Evolutionary conservation across 1,139 yeast genomes (phyloP).

Genomic region (Diutina scorzettiae): DNA sequence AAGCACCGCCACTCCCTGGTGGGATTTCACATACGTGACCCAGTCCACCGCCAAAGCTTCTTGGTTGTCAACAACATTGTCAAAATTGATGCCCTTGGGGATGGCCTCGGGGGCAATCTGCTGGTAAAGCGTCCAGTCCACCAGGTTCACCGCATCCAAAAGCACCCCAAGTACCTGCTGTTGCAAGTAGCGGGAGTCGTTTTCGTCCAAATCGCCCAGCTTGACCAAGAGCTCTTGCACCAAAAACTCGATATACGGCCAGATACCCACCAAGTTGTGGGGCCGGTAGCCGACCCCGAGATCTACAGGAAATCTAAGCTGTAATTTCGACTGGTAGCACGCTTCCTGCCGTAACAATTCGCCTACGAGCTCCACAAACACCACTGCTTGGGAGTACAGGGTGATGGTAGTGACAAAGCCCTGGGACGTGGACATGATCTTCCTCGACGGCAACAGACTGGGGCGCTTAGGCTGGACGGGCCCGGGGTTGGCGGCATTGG

Average conservation of each 20-base stretch:
- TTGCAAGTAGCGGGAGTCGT: conserved; percentile 27
- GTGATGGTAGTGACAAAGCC: conserved; percentile 3
- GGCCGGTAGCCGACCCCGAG: conserved; percentile 50
- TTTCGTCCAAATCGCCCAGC: conserved; percentile 10
- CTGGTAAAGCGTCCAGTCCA: conserved; percentile 53
- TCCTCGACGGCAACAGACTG: not conserved
- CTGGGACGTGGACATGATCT: not conserved
- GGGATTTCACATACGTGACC: conserved; percentile 33
- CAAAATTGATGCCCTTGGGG: not conserved
- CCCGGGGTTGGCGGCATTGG: not conserved
- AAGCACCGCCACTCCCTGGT: conserved; percentile 59
- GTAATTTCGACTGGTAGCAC: not conserved
- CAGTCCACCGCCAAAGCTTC: not conserved
- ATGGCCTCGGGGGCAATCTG: conserved; percentile 19
- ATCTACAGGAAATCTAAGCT: conserved; percentile 39
- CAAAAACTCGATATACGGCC: conserved; percentile 73
- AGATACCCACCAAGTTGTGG: conserved; percentile 44
- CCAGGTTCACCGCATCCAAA: conserved; percentile 38
- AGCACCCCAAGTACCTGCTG: conserved; percentile 40
- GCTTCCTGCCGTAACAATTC: not conserved
- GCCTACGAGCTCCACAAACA: not conserved
- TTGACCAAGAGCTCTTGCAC: conserved; percentile 53
- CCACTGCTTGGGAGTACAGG: not conserved
- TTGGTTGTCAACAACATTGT: not conserved
- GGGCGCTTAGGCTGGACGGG: not conserved